Conservation (phyloP, 352 stramenopile genomes). For the Pythium rhizo-oryzae region DNA sequence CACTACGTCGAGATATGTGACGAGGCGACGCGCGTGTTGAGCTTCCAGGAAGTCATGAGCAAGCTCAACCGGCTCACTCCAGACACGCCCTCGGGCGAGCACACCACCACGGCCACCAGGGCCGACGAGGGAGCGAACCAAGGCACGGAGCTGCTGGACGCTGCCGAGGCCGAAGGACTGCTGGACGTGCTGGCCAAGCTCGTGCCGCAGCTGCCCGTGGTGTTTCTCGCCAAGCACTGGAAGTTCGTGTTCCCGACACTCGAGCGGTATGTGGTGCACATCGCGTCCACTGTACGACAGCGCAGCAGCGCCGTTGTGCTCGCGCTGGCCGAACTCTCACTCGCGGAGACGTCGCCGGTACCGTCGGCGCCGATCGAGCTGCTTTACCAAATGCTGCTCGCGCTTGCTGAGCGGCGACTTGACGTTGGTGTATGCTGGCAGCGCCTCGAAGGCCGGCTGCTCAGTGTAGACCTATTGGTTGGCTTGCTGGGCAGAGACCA, state of each 20-base stretch:
- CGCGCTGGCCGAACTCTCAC: constrained; percentile 41
- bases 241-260: constrained; percentile 68
- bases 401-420: constrained; percentile 31
- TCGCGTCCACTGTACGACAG: constrained; percentile 68
- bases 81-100: not conserved
- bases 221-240: constrained; percentile 74
- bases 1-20: constrained; percentile 55
- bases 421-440: constrained; percentile 56
- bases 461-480: constrained; percentile 63
- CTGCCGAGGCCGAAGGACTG: constrained; percentile 62
- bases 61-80: constrained; percentile 70
- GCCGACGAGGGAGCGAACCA: not conserved
- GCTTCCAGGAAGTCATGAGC: constrained; percentile 77
- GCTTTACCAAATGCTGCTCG: constrained; percentile 53
- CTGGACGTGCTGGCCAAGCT: constrained; percentile 63
- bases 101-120: not conserved
- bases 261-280: constrained; percentile 73
- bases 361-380: constrained; percentile 34
- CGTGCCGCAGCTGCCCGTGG: constrained; percentile 38
- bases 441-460: constrained; percentile 63
- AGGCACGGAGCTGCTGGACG: constrained; percentile 41
- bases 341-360: not conserved
- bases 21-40: constrained; percentile 46
- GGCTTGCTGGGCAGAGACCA: constrained; percentile 45
- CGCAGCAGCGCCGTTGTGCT: constrained; percentile 54